phyloP scores from a whole-genome alignment of 768 basidiomycete genomes.

The Lentinula detonsa region DNA sequence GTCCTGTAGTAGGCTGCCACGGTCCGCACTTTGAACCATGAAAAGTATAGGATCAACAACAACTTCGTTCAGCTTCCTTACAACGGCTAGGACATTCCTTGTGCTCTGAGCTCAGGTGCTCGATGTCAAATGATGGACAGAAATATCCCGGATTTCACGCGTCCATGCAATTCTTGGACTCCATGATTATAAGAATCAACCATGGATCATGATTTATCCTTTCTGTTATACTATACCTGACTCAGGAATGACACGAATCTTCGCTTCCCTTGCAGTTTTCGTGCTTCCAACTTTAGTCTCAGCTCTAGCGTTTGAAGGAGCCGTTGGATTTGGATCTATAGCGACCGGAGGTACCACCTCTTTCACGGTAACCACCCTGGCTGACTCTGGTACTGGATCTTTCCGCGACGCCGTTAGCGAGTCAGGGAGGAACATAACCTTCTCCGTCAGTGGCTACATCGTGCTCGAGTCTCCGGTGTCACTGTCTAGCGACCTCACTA shows the following conservation, averaged over 20 bases:
- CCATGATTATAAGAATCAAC: slow-evolving; percentile 1
- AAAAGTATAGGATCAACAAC: neutral
- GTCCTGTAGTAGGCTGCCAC: neutral
- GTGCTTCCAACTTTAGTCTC: slow-evolving; percentile 11
- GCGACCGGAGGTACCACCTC: slow-evolving; percentile 15
- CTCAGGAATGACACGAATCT: neutral
- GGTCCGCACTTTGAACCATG: neutral
- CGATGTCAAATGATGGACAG: slow-evolving; percentile 8
- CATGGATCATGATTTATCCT: neutral
- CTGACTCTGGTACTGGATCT: slow-evolving; percentile 16
- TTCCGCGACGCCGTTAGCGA: slow-evolving; percentile 14
- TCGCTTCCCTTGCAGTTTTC: slow-evolving; percentile 5
- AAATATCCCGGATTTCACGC: slow-evolving; percentile 10
- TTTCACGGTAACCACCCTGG: slow-evolving; percentile 15
- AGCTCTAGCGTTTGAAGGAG: slow-evolving; percentile 15
- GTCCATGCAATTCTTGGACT: neutral
- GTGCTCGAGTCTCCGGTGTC: slow-evolving; percentile 15
- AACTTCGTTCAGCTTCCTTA: neutral
- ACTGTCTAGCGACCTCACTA: slow-evolving; percentile 13
- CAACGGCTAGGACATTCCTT: neutral
- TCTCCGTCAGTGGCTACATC: slow-evolving; percentile 17
- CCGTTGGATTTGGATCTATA: slow-evolving; percentile 18
- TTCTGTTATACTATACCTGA: neutral
- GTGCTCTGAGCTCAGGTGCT: neutral
- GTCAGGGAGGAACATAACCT: slow-evolving; percentile 17